phyloP scores from a whole-genome alignment of 257 asterid genomes.

The Solanum corneliomulleri region DNA sequence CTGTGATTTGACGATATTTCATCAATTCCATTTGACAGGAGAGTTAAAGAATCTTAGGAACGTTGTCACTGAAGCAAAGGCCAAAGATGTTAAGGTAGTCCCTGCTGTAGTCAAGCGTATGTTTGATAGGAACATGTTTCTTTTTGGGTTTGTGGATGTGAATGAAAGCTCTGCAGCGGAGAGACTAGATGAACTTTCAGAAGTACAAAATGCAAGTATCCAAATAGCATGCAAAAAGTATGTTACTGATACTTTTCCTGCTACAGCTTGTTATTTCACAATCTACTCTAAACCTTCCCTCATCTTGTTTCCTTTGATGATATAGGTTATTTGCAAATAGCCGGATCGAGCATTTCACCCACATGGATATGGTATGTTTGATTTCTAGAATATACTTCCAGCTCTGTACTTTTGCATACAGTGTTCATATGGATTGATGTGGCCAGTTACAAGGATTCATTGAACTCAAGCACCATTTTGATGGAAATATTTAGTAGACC shows the following conservation, averaged over 20 bases:
- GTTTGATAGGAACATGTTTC: constrained; percentile 64
- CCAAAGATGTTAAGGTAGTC: constrained; percentile 29
- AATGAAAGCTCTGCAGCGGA: constrained; percentile 53
- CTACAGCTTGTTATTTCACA: background rate
- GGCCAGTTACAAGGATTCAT: background rate
- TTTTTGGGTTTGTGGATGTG: constrained; percentile 60
- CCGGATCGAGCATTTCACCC: constrained; percentile 57
- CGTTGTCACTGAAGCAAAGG: constrained; percentile 48
- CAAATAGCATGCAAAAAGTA: constrained; percentile 60
- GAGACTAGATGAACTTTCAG: constrained; percentile 59
- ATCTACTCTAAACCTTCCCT: background rate
- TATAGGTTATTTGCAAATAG: constrained; percentile 56
- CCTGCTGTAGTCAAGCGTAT: constrained; percentile 49
- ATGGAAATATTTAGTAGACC: background rate
- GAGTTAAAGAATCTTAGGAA: constrained; percentile 50
- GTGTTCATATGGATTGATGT: background rate
- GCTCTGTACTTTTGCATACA: background rate
- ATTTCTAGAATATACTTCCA: background rate
- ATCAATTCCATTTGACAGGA: constrained; percentile 17
- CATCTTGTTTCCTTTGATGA: background rate
- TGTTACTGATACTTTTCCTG: background rate
- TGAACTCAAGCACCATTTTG: background rate
- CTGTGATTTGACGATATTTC: background rate
- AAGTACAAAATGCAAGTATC: constrained; percentile 48
- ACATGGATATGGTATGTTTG: constrained; percentile 70